Conservation (phyloP, 176 grass and related monocot genomes). For the Paspalum notatum region DNA sequence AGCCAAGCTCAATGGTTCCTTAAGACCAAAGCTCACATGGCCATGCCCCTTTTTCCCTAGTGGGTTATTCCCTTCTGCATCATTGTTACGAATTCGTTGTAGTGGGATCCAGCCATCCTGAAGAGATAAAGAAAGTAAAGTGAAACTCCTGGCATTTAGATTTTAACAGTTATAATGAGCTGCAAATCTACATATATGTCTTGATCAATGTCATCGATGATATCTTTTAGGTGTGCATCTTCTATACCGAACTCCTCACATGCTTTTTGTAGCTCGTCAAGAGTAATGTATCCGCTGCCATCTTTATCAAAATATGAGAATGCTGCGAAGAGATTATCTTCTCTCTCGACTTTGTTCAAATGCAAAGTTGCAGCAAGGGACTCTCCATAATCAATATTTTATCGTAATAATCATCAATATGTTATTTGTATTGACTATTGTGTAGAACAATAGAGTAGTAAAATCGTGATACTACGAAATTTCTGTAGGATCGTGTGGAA, state of each 20-base stretch:
- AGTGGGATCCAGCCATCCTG: slow-evolving; percentile 97
- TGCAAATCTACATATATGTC: slow-evolving; percentile 69
- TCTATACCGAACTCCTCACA: slow-evolving; percentile 91
- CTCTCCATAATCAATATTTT: slow-evolving; percentile 93
- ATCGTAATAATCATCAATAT: too few species aligned
- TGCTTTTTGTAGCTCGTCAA: slow-evolving; percentile 89
- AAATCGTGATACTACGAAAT: too few species aligned
- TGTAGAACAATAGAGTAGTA: too few species aligned
- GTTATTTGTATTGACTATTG: too few species aligned
- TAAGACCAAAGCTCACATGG: too few species aligned
- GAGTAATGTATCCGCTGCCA: slow-evolving; percentile 89
- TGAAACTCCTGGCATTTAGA: slow-evolving; percentile 4
- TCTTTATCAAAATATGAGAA: slow-evolving; percentile 98
- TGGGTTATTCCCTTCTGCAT: slow-evolving; percentile 95
- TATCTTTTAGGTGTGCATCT: slow-evolving; percentile 81
- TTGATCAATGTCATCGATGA: slow-evolving; percentile 90
- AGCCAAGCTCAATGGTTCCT: too few species aligned
- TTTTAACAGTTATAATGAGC: slow-evolving; percentile 19
- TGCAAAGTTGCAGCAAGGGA: slow-evolving; percentile 93
- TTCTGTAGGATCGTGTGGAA: too few species aligned
- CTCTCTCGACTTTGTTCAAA: slow-evolving; percentile 91
- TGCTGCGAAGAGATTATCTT: slow-evolving; percentile 88
- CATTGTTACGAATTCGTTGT: slow-evolving; percentile 93
- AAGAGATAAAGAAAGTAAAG: slow-evolving; percentile 34
- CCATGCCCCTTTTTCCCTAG: slow-evolving; percentile 15